Evolutionary conservation across 345 rosid genomes (phyloP), one percentile per base, ranked within the genome.

Genomic region (Pistacia integerrima): DNA sequence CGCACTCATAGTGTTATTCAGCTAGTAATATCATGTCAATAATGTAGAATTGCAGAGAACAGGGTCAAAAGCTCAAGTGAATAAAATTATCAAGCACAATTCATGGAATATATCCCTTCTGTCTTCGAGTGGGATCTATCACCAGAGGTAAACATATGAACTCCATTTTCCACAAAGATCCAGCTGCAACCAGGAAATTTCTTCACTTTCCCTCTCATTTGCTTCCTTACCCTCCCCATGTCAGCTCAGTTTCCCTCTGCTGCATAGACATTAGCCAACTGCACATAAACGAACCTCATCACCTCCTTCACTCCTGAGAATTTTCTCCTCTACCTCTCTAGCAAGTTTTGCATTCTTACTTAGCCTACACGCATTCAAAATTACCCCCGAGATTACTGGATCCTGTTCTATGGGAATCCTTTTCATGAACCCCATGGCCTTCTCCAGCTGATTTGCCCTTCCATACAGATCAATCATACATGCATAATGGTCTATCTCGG

Each of bases 401-500:
- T 91, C 89, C n/a, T 76, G 75, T 35, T 88, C 84, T 28, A 64
- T 72, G 11, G 91, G 88, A 76, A 87, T 91, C 51, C 74, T 74
- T 76, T 79, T 76, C 88, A 91, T 79, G 71, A 91, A 83, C 46
- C 52, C 81, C 28, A 77, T 77, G 3, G 88, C 94, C 74, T 92
- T 91, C 59, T 91, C 91, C 64, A 91, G 77, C 62, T 56, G 85
- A 74, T 85, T 85, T 66, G 90, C 89, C 79, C 94, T 90, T 57
- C 97, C 97, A 73, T 91, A 94, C 49, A 94, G 85, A 85, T 94
- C 96, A 54, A 94, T 87, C 96, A 94, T 88, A 77, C 97, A 91
- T 11, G 92, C 86, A 69, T 85, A 90, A 74, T 94, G 98, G 77
- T 85, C 90, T 7, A 64, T 84, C 73, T 89, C 85, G 2, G 98